These are phyloP conservation scores for Rachicladosporium sp. DNA, from an alignment of 2,329 filamentous ascomycete species.

Conservation along the genomic window DNA sequence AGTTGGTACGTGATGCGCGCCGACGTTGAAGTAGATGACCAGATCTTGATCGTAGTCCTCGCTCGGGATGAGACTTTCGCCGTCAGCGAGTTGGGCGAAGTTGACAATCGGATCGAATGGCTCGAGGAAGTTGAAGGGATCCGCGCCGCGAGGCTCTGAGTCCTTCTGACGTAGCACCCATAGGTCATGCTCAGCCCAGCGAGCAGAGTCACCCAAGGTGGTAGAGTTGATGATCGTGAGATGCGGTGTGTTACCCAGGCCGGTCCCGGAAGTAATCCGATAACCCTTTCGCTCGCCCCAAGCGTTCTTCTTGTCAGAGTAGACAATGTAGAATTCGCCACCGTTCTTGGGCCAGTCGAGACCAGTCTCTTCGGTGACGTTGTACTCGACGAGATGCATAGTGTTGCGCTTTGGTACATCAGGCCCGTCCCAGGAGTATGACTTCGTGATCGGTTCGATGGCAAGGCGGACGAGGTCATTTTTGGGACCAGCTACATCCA, in stretches of 20 bases:
- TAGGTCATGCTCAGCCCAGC: slow-evolving; percentile 42
- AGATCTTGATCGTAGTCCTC: slow-evolving; percentile 12
- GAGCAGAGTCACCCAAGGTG: slow-evolving; percentile 33
- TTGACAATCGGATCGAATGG: slow-evolving; percentile 37
- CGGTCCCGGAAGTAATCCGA: slow-evolving; percentile 27
- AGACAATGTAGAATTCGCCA: slow-evolving; percentile 31
- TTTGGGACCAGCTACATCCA: slow-evolving; percentile 26
- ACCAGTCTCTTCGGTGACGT: slow-evolving; percentile 19
- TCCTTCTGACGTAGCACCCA: slow-evolving; percentile 41
- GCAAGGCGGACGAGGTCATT: slow-evolving; percentile 25
- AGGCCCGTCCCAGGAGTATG: slow-evolving; percentile 19
- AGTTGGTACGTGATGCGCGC: slow-evolving; percentile 38
- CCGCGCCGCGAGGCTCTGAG: slow-evolving; percentile 36
- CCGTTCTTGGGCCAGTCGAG: slow-evolving; percentile 32
- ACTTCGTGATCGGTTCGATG: slow-evolving; percentile 19
- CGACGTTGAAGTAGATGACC: slow-evolving; percentile 41
- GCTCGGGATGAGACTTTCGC: slow-evolving; percentile 29
- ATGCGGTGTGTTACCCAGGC: slow-evolving; percentile 22
- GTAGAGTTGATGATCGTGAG: slow-evolving; percentile 39
- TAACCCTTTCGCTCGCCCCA: slow-evolving; percentile 34
- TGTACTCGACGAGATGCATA: slow-evolving; percentile 17
- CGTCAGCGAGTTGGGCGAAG: slow-evolving; percentile 39
- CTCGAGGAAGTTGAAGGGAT: slow-evolving; percentile 36
- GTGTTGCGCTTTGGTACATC: slow-evolving; percentile 13
- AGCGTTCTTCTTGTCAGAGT: slow-evolving; percentile 24